Percentiles rank a stretch among this genome's conserved stretches.
These are phyloP conservation scores for Jamesozyma gamospora DNA, from an alignment of 805 yeast genomes.

Conservation along the genomic window DNA sequence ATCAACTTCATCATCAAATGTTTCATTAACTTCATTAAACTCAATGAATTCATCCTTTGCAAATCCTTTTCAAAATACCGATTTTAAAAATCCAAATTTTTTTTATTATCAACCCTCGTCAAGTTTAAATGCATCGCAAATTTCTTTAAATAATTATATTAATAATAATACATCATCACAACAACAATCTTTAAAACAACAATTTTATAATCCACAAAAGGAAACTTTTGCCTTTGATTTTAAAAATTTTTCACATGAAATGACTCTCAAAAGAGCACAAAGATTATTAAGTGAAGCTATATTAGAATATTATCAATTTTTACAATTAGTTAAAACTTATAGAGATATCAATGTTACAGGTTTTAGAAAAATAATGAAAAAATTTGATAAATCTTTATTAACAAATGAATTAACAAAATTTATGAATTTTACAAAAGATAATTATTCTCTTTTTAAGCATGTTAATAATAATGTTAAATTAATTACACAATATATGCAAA, in stretches of 20 bases:
- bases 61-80: not conserved
- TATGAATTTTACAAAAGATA: conserved; percentile 19
- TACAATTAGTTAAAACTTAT: conserved; percentile 35
- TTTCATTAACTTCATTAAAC: conserved; percentile 1
- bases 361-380: conserved; percentile 78
- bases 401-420: conserved; percentile 20
- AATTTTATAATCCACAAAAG: conserved; percentile 5
- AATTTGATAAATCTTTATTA: conserved; percentile 58
- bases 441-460: conserved; percentile 22
- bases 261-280: conserved; percentile 9
- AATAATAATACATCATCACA: not conserved
- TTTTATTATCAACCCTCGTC: not conserved
- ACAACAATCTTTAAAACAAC: not conserved
- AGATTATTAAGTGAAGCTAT: conserved; percentile 22
- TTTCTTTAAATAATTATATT: not conserved
- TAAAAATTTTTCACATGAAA: conserved; percentile 1
- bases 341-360: conserved; percentile 77
- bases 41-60: not conserved
- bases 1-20: conserved; percentile 1
- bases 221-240: conserved; percentile 10
- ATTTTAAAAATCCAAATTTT: not conserved
- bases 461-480: conserved; percentile 18
- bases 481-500: conserved; percentile 20
- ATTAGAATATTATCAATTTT: conserved; percentile 23
- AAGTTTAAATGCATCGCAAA: not conserved